phyloP scores from a whole-genome alignment of 2,329 filamentous ascomycete genomes.

The Myotisia sp. region DNA sequence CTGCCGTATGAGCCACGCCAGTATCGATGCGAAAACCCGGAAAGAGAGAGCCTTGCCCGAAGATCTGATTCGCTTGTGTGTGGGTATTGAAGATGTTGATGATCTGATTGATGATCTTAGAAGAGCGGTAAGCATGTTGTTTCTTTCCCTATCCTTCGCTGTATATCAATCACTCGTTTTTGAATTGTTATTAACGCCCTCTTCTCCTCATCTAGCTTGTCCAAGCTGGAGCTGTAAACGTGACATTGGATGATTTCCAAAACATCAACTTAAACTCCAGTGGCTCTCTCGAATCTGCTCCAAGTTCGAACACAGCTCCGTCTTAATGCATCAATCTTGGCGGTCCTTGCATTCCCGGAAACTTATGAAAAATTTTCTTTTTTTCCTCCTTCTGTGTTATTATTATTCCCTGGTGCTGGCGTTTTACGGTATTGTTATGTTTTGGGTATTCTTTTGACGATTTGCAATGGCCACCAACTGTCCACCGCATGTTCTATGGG shows the following conservation, averaged over 20 bases:
- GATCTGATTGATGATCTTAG: conserved; percentile 89
- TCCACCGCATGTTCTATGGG: too few relatives aligned
- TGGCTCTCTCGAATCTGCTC: neutral
- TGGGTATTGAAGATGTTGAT: conserved; percentile 85
- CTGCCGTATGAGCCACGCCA: conserved; percentile 98
- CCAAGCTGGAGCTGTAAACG: conserved; percentile 80
- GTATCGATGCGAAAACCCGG: conserved; percentile 89
- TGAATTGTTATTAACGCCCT: conserved; percentile 9
- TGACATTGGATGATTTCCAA: conserved; percentile 69
- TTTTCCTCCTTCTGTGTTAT: neutral
- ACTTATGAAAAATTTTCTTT: neutral
- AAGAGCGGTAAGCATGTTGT: conserved; percentile 65
- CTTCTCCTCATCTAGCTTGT: conserved; percentile 53
- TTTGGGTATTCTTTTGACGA: neutral
- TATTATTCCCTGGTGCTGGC: neutral
- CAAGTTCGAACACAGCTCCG: neutral
- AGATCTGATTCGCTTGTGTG: conserved; percentile 87
- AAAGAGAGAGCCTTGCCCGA: conserved; percentile 84
- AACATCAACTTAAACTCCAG: conserved; percentile 32
- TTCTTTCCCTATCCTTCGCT: neutral
- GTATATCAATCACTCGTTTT: conserved; percentile 15
- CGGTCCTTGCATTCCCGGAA: too few relatives aligned
- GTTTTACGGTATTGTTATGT: neutral
- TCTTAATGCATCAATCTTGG: neutral
- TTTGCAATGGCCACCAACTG: too few relatives aligned